Base-by-base conservation (phyloP, 2,329 filamentous ascomycete species). In the Sclerotinia glacialis region DNA sequence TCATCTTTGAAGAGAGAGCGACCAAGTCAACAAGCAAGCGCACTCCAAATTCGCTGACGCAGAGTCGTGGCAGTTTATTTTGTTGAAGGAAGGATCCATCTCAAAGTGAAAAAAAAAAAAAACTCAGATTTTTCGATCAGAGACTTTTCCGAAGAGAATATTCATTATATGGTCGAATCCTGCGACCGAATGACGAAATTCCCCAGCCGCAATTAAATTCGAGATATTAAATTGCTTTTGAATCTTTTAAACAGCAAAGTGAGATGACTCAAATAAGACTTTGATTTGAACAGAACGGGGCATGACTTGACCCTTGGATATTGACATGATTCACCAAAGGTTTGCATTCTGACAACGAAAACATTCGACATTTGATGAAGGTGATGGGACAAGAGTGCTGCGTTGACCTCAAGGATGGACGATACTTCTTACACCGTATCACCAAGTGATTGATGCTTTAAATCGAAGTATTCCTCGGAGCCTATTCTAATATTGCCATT, bases 11-110 rank as follows among this genome's bases (percentile, higher is more conserved):
- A 61, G n/a, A 14, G 16, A 34, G 1, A 49, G 44, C 23, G 21
- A 21, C 28, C n/a, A 26, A n/a, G 6, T 37, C 12, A 26, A 34
- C 23, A n/a, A 44, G 58, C 44, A 61, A 61, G 58, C n/a, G 31
- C 44, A 4, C 31, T 49, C n/a, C 14, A 61, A 40, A n/a, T 9
- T 49, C 8, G n/a, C 44, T 5, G 44, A 26, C 0, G 58, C 16
- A 61, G 31, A 61, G n/a, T 46, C n/a, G 12, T 5, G 14, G 47
- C 14, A 6, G 2, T 7, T 26, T 37, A 5, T 8, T 14, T 21
- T 21, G 23, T 49, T 49, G 58, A 28, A 61, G 58, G 58, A 49
- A 49, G 21, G 58, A 26, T 49, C 58, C 14, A 40, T 31, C 23
- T 3, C 31, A 5, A 11, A 40, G 14, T 61, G 11, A 3, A 14